phyloP scores from a whole-genome alignment of 2,329 filamentous ascomycete genomes.

The Hymenoscyphus infarciens region DNA sequence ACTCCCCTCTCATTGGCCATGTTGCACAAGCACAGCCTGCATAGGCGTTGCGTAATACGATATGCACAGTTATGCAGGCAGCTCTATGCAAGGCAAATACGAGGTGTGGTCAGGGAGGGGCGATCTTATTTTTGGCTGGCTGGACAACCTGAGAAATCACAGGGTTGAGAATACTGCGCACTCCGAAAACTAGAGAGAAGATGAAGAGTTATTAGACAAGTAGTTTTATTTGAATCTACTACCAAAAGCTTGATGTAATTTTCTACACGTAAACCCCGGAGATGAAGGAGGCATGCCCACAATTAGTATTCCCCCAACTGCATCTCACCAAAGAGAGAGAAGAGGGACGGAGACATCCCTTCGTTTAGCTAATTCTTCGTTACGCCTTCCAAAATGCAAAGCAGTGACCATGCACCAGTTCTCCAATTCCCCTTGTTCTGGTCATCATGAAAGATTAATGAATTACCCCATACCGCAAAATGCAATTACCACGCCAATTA shows the following conservation, averaged over 20 bases:
- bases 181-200: too few relatives aligned
- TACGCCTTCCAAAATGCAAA: constrained; percentile 15
- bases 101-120: neutral
- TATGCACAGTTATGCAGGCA: neutral
- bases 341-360: neutral
- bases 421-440: neutral
- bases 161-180: too few relatives aligned
- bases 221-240: neutral
- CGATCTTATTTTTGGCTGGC: too few relatives aligned
- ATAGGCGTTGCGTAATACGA: too few relatives aligned
- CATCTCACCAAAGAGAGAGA: constrained; percentile 3
- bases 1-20: too few relatives aligned
- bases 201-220: neutral
- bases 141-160: neutral
- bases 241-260: neutral
- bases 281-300: neutral
- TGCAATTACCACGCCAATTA: neutral
- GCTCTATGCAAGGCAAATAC: neutral
- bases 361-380: constrained; percentile 6
- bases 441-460: neutral
- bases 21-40: too few relatives aligned
- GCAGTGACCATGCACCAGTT: constrained; percentile 6
- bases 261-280: neutral
- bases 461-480: constrained; percentile 1
- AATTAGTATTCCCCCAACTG: neutral